Evolutionary conservation across 495 filamentous ascomycete genomes (phyloP).

Genomic region (Parathielavia appendiculata): DNA sequence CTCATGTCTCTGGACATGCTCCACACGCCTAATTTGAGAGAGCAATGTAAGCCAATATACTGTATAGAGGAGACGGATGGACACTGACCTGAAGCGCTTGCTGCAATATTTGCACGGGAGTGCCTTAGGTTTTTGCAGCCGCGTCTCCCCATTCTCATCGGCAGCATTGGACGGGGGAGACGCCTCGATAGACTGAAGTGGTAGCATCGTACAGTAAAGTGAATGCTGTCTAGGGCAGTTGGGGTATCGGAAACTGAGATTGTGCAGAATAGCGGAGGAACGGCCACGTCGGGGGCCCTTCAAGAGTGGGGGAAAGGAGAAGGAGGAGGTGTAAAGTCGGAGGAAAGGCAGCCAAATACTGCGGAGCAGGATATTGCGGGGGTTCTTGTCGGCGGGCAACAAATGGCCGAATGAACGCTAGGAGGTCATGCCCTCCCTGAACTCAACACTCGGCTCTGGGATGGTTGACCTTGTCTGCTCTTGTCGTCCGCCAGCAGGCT

Average conservation of each 20-base stretch:
- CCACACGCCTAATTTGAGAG: constrained; percentile 50
- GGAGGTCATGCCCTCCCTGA: constrained; percentile 24
- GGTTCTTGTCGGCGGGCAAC: constrained; percentile 20
- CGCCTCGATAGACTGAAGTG: constrained; percentile 47
- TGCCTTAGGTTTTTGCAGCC: constrained; percentile 50
- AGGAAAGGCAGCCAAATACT: constrained; percentile 20
- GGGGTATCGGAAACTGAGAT: constrained; percentile 37
- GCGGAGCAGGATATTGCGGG: constrained; percentile 22
- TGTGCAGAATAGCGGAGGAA: constrained; percentile 25
- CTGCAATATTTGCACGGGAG: constrained; percentile 53
- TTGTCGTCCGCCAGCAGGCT: neutral
- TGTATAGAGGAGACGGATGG: constrained; percentile 23
- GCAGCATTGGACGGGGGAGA: constrained; percentile 36
- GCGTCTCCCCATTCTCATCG: constrained; percentile 44
- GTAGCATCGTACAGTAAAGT: constrained; percentile 39
- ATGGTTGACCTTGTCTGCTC: constrained; percentile 5
- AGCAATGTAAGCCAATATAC: constrained; percentile 40
- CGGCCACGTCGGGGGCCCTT: constrained; percentile 10
- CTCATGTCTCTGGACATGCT: constrained; percentile 58
- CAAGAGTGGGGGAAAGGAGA: constrained; percentile 23
- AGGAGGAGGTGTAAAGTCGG: constrained; percentile 11
- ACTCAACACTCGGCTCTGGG: constrained; percentile 20
- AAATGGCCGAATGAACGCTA: constrained; percentile 23
- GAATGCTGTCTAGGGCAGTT: constrained; percentile 30
- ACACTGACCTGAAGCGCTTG: constrained; percentile 50